Evolutionary conservation across 345 rosid species (phyloP).

Genomic region (Angophora floribunda): DNA sequence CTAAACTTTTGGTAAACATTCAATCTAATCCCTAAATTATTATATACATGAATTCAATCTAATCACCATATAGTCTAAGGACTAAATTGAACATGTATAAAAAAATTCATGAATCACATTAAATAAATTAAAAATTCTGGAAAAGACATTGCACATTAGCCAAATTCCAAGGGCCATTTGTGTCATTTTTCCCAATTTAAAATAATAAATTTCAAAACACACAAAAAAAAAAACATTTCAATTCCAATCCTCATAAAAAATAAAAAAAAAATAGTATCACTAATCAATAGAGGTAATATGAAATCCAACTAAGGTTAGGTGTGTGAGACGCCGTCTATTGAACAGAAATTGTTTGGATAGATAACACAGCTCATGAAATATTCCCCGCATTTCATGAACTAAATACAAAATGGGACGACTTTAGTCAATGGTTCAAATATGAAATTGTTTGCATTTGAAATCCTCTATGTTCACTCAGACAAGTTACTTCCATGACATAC

Average conservation of each 20-base stretch:
- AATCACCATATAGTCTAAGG: too few relatives aligned
- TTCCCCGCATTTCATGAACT: not conserved
- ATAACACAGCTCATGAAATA: not conserved
- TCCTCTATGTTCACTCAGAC: not conserved
- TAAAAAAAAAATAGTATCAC: not conserved
- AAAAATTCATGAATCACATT: not conserved
- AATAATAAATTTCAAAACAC: too few relatives aligned
- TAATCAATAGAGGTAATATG: not conserved
- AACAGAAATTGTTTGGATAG: not conserved
- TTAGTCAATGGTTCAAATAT: not conserved
- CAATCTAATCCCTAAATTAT: not conserved
- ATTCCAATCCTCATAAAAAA: not conserved
- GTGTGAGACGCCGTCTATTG: too few relatives aligned
- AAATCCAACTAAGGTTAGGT: too few relatives aligned
- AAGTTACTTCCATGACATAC: not conserved
- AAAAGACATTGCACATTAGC: not conserved
- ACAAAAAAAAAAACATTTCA: too few relatives aligned
- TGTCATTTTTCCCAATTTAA: not conserved
- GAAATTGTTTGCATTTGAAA: not conserved
- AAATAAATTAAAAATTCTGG: too few relatives aligned
- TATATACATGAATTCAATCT: too few relatives aligned
- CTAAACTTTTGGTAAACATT: too few relatives aligned
- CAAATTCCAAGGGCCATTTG: not conserved
- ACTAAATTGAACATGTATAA: too few relatives aligned
- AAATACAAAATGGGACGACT: not conserved